Evolutionary conservation across 2,329 filamentous ascomycete genomes (phyloP).

Genomic region (Pezicula radicicola): DNA sequence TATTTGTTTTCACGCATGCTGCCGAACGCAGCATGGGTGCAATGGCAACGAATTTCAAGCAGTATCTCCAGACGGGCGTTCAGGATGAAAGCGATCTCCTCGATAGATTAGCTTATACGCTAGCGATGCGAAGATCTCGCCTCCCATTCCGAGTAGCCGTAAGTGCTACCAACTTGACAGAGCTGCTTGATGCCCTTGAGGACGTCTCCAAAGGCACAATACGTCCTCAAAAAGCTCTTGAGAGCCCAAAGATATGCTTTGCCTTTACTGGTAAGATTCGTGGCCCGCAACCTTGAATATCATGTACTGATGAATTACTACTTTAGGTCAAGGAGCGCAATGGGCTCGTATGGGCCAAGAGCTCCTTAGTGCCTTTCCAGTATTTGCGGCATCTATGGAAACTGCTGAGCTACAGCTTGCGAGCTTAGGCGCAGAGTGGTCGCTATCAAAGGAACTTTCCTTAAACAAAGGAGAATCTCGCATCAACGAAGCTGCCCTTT

Average conservation of each 20-base stretch:
- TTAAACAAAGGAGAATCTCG: slow-evolving; percentile 2
- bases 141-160: slow-evolving; percentile 6
- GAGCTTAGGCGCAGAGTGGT: slow-evolving; percentile 1
- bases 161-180: background rate
- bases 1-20: background rate
- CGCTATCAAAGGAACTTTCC: background rate
- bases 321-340: slow-evolving; percentile 8
- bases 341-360: slow-evolving; percentile 2
- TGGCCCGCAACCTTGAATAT: background rate
- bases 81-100: background rate
- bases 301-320: background rate
- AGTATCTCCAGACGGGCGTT: background rate
- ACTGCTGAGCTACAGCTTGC: background rate
- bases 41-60: background rate
- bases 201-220: background rate
- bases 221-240: background rate
- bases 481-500: background rate
- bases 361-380: background rate
- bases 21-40: background rate
- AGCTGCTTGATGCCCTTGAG: background rate
- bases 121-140: slow-evolving; percentile 2
- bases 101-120: slow-evolving; percentile 6
- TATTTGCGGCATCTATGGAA: background rate
- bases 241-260: background rate
- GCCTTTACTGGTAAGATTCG: background rate